Percentiles rank a stretch among this genome's conserved stretches.
These are phyloP conservation scores for Penicillium oxalicum DNA, from an alignment of 2,329 filamentous ascomycete genomes.

Conservation along the genomic window DNA sequence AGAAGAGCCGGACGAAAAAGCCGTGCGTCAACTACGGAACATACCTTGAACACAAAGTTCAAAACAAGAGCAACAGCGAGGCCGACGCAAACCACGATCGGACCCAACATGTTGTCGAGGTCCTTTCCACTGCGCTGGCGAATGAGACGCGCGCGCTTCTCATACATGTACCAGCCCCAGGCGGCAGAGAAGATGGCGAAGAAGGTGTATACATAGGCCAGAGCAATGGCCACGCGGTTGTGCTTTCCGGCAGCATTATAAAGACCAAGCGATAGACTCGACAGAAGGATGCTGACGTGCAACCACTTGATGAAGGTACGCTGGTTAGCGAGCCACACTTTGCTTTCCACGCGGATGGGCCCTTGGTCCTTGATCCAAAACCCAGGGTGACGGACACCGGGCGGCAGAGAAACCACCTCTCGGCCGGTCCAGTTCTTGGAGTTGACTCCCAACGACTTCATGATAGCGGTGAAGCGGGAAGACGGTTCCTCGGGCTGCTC, in stretches of 20 bases:
- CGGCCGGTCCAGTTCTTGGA: slow-evolving; percentile 60
- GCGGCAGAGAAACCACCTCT: slow-evolving; percentile 59
- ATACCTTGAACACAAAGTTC: slow-evolving; percentile 76
- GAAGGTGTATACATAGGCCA: slow-evolving; percentile 76
- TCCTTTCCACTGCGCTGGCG: slow-evolving; percentile 79
- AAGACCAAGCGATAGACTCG: slow-evolving; percentile 72
- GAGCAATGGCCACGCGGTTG: slow-evolving; percentile 66
- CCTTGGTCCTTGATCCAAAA: slow-evolving; percentile 93
- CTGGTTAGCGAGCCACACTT: slow-evolving; percentile 98
- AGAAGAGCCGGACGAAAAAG: not conserved
- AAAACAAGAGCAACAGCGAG: slow-evolving; percentile 71
- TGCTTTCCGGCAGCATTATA: slow-evolving; percentile 77
- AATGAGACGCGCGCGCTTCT: slow-evolving; percentile 71
- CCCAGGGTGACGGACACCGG: slow-evolving; percentile 78
- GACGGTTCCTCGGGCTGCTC: slow-evolving; percentile 37
- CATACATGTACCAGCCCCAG: slow-evolving; percentile 85
- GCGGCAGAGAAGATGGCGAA: slow-evolving; percentile 76
- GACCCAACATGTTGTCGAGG: slow-evolving; percentile 83
- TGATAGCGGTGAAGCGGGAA: slow-evolving; percentile 61
- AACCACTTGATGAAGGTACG: slow-evolving; percentile 99
- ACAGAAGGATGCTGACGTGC: slow-evolving; percentile 84
- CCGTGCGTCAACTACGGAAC: not conserved
- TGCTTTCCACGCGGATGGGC: slow-evolving; percentile 86
- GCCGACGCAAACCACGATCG: slow-evolving; percentile 73
- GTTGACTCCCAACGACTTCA: slow-evolving; percentile 76